A percentile compares a stretch with the other conserved stretches of the same genome.
phyloP scores from a whole-genome alignment of 306 rosid genomes.

The Lupinus albus region DNA sequence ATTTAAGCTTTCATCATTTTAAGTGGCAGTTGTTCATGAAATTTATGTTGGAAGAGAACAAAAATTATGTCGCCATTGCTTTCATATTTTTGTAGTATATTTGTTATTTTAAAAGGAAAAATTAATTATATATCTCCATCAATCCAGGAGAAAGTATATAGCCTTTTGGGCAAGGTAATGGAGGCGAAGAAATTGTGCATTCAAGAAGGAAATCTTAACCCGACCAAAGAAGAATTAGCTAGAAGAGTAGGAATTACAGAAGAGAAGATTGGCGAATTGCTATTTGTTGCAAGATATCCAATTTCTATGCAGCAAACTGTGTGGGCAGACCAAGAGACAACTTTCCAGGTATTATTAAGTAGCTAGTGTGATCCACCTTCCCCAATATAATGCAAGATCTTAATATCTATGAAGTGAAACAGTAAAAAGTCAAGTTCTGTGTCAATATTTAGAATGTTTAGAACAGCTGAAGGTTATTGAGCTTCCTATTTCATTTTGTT shows the following conservation, averaged over 20 bases:
- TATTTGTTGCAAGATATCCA: slow-evolving; percentile 69
- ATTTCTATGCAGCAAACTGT: slow-evolving; percentile 85
- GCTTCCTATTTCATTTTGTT: not conserved
- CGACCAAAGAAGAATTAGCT: slow-evolving; percentile 82
- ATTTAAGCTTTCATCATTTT: slow-evolving; percentile 29
- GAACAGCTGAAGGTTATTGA: no score
- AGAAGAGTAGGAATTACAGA: slow-evolving; percentile 64
- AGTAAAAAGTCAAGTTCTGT: no score
- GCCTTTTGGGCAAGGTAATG: no score
- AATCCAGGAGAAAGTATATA: no score
- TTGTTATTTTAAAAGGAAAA: slow-evolving; percentile 26
- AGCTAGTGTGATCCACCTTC: slow-evolving; percentile 26
- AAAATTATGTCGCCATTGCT: slow-evolving; percentile 24
- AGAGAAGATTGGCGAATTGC: slow-evolving; percentile 63
- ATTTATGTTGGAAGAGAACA: not conserved
- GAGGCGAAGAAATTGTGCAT: slow-evolving; percentile 68
- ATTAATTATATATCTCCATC: no score
- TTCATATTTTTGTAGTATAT: slow-evolving; percentile 11
- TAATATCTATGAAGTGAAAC: not conserved
- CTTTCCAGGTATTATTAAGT: slow-evolving; percentile 71
- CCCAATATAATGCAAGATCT: slow-evolving; percentile 15
- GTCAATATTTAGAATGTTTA: no score
- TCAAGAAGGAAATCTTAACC: slow-evolving; percentile 74
- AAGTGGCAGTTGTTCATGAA: slow-evolving; percentile 15
- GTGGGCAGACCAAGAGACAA: slow-evolving; percentile 80